Percentiles rank a stretch among this genome's conserved stretches.
Evolutionary conservation across 257 asterid genomes (phyloP).

Genomic region (Penstemon davidsonii): DNA sequence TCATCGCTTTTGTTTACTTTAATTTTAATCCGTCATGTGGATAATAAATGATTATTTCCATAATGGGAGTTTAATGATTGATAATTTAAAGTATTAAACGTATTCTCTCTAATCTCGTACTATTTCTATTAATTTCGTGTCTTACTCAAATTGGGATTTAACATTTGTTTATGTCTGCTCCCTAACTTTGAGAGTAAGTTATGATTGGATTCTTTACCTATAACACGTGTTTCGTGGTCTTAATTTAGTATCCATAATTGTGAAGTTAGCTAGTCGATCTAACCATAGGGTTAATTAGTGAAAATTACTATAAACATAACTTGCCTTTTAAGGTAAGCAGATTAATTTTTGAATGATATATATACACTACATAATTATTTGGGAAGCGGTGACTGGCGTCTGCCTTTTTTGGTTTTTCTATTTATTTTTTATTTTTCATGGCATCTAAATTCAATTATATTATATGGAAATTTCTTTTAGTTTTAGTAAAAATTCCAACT

Average conservation of each 20-base stretch:
- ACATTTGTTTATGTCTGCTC: not conserved
- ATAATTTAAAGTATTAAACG: not conserved
- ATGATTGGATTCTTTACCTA: conserved; percentile 10
- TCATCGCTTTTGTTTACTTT: conserved; percentile 34
- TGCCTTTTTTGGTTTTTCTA: too few relatives aligned
- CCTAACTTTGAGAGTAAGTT: conserved; percentile 12
- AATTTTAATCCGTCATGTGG: not conserved
- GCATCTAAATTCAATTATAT: too few relatives aligned
- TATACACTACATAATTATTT: conserved; percentile 20
- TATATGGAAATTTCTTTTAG: too few relatives aligned
- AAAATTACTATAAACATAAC: conserved; percentile 13
- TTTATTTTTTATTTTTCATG: too few relatives aligned
- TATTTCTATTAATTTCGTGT: not conserved
- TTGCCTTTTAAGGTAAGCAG: conserved; percentile 52
- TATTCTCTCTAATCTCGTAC: not conserved
- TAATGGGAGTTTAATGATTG: conserved; percentile 11
- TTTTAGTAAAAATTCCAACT: too few relatives aligned
- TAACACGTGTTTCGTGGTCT: conserved; percentile 17
- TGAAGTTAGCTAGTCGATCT: conserved; percentile 25
- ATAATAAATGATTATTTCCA: conserved; percentile 13
- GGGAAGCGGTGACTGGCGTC: conserved; percentile 24
- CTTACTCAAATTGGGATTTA: not conserved
- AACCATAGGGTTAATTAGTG: conserved; percentile 4
- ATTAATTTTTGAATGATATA: not conserved
- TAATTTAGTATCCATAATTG: conserved; percentile 25